Evolutionary conservation across 768 basidiomycete species (phyloP), one percentile per base, ranked within the genome.

Genomic region (Trametes maxima): DNA sequence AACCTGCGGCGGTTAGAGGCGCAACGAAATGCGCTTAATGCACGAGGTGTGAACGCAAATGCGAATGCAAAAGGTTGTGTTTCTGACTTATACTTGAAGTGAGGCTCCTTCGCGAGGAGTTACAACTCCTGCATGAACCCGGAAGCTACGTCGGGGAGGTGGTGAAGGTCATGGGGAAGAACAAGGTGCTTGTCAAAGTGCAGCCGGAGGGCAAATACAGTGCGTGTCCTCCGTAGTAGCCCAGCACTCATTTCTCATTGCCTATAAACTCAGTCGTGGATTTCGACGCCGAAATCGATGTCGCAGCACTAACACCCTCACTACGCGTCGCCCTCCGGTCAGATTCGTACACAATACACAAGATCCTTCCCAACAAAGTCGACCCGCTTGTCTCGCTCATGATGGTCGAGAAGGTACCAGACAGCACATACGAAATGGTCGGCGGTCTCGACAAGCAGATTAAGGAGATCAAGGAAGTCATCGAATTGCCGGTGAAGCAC

Each of bases 391-490:
- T 98, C 33, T 97, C 95, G 19, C 85, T 98, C 64, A 98, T 98
- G 97, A 98, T 98, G 95, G 96, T 98, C 12, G 96, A 99, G 78
- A 99, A 99, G 75, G 96, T 98, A 0, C 96, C 96, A 0, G 96
- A 98, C 75, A 94, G 92, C 76, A 98, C 97, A 33, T 99, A 99
- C 77, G 97, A 98, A 76, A 98, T 98, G 95, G 96, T 99, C 62
- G 97, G 97, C 21, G 96, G 96, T 67, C 84, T 98, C 60, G 97
- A 98, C 80, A 93, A 97, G 77, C 90, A 95, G 66, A 95, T 96
- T 70, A 97, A 97, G 79, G 95, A 98, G 71, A 96, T 98, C 77
- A 97, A 98, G 76, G 96, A 98, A 76, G 96, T 98, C 72, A 98
- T 98, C 75, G 95, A 98, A 75, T 78, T 97, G 24, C 95, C 96